Evolutionary conservation across 768 basidiomycete species (phyloP).

Genomic region (Trametes maxima): DNA sequence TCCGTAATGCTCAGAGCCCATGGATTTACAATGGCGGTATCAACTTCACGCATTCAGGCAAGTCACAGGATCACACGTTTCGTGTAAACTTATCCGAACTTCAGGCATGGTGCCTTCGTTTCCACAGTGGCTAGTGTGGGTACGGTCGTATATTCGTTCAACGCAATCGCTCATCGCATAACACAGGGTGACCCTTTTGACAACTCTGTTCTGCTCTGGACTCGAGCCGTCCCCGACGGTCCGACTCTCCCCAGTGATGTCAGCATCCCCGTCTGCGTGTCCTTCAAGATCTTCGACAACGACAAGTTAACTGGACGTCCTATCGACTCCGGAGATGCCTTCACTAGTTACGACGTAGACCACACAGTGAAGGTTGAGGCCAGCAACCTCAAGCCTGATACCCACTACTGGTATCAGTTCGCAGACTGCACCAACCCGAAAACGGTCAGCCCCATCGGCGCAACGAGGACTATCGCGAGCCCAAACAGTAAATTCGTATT

Average conservation of each 20-base stretch:
- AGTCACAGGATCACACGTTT: not conserved
- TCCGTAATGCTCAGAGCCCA: constrained; percentile 35
- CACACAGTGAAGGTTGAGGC: constrained; percentile 65
- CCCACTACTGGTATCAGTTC: constrained; percentile 57
- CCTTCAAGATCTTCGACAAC: constrained; percentile 47
- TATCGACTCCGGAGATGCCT: constrained; percentile 50
- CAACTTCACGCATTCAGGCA: constrained; percentile 52
- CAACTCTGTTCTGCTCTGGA: constrained; percentile 59
- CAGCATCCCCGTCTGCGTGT: constrained; percentile 53
- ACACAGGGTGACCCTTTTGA: constrained; percentile 55
- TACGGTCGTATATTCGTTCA: constrained; percentile 28
- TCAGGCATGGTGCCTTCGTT: not conserved
- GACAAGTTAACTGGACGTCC: constrained; percentile 38
- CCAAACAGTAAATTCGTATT: constrained; percentile 43
- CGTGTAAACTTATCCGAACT: not conserved
- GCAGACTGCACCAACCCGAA: constrained; percentile 52
- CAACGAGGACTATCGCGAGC: constrained; percentile 51
- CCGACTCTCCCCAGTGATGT: constrained; percentile 41
- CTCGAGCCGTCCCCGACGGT: constrained; percentile 46
- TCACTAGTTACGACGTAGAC: constrained; percentile 59
- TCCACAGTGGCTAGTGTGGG: constrained; percentile 46
- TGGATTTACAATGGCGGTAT: constrained; percentile 53
- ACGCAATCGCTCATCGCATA: not conserved
- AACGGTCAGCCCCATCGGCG: constrained; percentile 49
- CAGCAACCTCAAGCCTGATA: constrained; percentile 49